Base-by-base conservation (phyloP, 2,329 filamentous ascomycete species). In the Fusarium nodosum region DNA sequence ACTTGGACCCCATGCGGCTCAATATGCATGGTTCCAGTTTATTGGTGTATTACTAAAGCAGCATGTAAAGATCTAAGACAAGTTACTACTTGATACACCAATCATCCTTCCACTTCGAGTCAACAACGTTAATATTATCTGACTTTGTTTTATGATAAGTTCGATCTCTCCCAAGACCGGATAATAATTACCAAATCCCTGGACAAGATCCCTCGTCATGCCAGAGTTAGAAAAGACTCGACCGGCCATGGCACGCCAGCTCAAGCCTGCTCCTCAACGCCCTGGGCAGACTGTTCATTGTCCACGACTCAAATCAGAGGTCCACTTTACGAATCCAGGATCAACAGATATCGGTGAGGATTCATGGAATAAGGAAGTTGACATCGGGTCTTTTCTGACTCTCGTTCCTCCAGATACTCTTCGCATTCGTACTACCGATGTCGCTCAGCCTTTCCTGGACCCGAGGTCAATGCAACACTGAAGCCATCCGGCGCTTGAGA, bases 401-500 rank as follows among this genome's bases (percentile, higher is more conserved):
- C 51, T 59, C 11, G 36, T 24, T 20, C 38, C 26, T 18, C 16
- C 31, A 79, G 77, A 75, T 22, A 56, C 66, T 38, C 31, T 75
- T 8, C 71, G 60, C 28, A 73, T 80, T 61, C 74, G 77, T 51
- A 76, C 73, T 18, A 56, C 68, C 9, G 68, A 72, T 12, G 71
- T 75, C 20, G 60, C 77, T 11, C 79, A 81, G 56, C 79, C 79
- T 7, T 80, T 81, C 42, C 68, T 81, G 10, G 75, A 81, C 39
- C 77, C 77, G 12, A 65, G 71, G 22, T 66, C 66, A 33, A 64
- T 74, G 58, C 66, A 64, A 52, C 57, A 45, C n/a, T 73, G 34
- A 74, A 59, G 10, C 22, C 30, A 31, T 28, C 26, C 34, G 18
- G 26, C 16, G 44, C 51, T 36, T 9, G 11, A 39, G 20, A 36